Evolutionary conservation across 345 rosid genomes (phyloP).

Genomic region (Eucalyptus marginata): DNA sequence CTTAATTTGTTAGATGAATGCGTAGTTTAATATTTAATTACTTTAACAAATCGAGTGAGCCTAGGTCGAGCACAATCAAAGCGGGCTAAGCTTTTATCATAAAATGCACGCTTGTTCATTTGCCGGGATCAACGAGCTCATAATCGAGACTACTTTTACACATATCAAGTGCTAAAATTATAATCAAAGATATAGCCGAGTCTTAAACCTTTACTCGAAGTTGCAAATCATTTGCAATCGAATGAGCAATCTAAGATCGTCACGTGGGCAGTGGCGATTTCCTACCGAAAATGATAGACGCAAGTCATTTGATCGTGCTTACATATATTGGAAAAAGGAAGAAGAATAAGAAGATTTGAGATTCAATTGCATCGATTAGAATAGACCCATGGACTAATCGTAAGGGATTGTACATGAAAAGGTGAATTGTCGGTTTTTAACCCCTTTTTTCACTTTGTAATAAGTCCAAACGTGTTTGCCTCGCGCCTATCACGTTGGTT

Average conservation of each 20-base stretch:
- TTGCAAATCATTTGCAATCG: too few relatives aligned
- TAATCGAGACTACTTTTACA: fast-evolving
- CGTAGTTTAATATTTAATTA: too few relatives aligned
- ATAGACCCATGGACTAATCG: neutral
- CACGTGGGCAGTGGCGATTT: fast-evolving
- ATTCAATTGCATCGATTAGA: neutral
- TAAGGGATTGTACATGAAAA: neutral
- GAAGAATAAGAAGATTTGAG: neutral
- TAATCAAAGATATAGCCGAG: neutral
- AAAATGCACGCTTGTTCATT: neutral
- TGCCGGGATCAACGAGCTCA: fast-evolving
- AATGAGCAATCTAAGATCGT: neutral
- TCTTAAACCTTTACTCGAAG: neutral
- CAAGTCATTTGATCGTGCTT: neutral
- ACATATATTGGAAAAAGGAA: neutral
- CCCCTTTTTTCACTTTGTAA: neutral
- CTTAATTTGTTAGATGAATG: too few relatives aligned
- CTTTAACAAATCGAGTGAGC: neutral
- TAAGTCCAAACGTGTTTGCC: neutral
- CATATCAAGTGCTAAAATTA: neutral
- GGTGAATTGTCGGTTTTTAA: neutral
- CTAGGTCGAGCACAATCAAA: neutral
- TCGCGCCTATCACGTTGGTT: neutral
- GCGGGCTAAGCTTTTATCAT: neutral
- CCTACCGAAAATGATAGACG: neutral